A percentile compares a stretch with the other conserved stretches of the same genome.
These are phyloP conservation scores for Rhodosporidiobolus odoratus DNA, from an alignment of 768 basidiomycete genomes.

Conservation along the genomic window DNA sequence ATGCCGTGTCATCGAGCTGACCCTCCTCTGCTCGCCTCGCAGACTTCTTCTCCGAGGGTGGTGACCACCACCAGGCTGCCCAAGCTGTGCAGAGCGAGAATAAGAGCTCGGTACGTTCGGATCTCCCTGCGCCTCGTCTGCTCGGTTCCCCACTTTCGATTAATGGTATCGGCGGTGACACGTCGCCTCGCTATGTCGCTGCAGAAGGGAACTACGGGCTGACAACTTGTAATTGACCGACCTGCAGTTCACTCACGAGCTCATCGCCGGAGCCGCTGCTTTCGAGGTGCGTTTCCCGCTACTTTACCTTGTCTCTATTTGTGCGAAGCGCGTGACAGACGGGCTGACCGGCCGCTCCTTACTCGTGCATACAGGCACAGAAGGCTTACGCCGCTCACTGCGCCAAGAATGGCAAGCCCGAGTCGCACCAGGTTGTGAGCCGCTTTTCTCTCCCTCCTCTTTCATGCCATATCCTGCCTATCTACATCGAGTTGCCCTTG, in stretches of 20 bases:
- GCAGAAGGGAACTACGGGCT: too few species aligned
- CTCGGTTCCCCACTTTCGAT: too few species aligned
- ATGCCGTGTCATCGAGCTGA: too few species aligned
- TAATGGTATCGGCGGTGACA: too few species aligned
- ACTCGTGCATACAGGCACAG: constrained; percentile 1
- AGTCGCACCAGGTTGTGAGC: constrained; percentile 14
- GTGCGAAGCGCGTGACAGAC: too few species aligned
- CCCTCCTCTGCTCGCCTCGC: background rate
- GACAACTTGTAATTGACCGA: too few species aligned
- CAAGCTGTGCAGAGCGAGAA: background rate
- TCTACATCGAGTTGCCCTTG: background rate
- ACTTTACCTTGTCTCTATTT: background rate
- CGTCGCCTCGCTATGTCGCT: too few species aligned
- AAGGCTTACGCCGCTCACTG: constrained; percentile 15
- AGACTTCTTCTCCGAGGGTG: background rate
- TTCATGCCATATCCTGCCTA: background rate
- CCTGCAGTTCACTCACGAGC: constrained; percentile 1
- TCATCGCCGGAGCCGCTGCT: constrained; percentile 12
- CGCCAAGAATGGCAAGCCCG: constrained; percentile 19
- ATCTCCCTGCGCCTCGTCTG: background rate
- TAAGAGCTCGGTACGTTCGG: background rate
- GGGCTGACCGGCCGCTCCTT: background rate
- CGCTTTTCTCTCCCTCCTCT: background rate
- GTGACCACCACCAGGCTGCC: background rate
- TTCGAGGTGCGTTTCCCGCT: constrained; percentile 6